Evolutionary conservation across 106 monocot genomes (phyloP).

Genomic region (Apostasia ramifera): DNA sequence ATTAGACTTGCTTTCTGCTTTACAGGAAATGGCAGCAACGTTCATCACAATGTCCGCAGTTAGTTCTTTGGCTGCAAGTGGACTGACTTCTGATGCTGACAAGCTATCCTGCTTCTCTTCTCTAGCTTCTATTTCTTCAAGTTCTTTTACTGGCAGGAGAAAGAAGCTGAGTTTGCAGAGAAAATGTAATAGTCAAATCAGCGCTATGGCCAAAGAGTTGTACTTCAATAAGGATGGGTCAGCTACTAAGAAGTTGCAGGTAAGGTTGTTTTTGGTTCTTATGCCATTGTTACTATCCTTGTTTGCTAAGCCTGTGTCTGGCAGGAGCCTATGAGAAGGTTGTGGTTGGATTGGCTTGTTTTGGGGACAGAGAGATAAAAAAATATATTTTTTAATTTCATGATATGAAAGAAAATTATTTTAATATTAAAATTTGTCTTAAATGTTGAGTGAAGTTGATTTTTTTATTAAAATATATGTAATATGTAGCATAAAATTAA

Average conservation of each 20-base stretch:
- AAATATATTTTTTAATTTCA: too few species aligned
- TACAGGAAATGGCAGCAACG: slow-evolving; percentile 56
- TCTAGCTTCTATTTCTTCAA: slow-evolving; percentile 12
- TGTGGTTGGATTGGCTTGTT: too few species aligned
- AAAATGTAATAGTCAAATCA: slow-evolving; percentile 28
- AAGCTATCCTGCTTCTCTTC: slow-evolving; percentile 29
- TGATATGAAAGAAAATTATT: too few species aligned
- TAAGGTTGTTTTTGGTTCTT: slow-evolving; percentile 5
- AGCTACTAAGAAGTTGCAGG: slow-evolving; percentile 86
- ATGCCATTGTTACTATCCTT: too few species aligned
- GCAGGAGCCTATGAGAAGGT: too few species aligned
- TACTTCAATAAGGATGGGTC: slow-evolving; percentile 98
- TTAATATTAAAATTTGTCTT: too few species aligned
- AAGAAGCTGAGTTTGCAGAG: slow-evolving; percentile 31
- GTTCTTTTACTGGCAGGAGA: slow-evolving; percentile 23
- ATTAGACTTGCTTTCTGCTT: not conserved
- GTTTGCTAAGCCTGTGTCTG: too few species aligned
- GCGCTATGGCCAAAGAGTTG: slow-evolving; percentile 85
- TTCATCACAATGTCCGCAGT: slow-evolving; percentile 42
- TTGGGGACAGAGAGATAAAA: too few species aligned
- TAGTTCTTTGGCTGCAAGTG: slow-evolving; percentile 40
- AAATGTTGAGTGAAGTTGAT: too few species aligned
- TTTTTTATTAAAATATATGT: too few species aligned
- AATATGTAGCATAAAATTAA: too few species aligned
- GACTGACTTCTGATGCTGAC: slow-evolving; percentile 22